phyloP scores from a whole-genome alignment of 495 filamentous ascomycete species.

The Xylaria nigripes region DNA sequence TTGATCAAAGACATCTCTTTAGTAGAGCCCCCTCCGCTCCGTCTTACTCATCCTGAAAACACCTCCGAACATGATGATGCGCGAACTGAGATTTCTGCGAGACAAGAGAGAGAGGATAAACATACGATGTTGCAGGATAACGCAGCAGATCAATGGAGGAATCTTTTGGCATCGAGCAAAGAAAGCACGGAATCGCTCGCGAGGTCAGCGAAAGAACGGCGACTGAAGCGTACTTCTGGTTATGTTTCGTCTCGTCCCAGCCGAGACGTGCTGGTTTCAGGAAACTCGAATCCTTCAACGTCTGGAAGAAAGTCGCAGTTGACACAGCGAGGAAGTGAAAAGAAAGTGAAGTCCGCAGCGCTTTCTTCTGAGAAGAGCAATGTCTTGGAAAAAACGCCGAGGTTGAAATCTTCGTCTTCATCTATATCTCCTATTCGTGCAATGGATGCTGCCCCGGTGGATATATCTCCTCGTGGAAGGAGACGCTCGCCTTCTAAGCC shows the following conservation, averaged over 20 bases:
- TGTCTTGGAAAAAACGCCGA: background rate
- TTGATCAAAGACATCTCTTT: background rate
- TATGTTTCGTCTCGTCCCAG: conserved; percentile 5
- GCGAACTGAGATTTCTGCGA: background rate
- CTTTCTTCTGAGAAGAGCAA: conserved; percentile 4
- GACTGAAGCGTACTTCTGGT: conserved; percentile 15
- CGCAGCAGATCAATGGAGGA: conserved; percentile 13
- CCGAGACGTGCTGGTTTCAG: conserved; percentile 4
- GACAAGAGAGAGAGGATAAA: background rate
- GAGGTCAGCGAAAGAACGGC: conserved; percentile 19
- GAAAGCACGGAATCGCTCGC: conserved; percentile 20
- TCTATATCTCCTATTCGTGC: background rate
- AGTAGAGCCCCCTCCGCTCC: background rate
- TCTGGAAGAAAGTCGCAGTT: conserved; percentile 11
- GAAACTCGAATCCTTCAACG: background rate
- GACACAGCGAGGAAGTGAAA: background rate
- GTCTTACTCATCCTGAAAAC: background rate
- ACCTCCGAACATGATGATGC: background rate
- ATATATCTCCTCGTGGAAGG: background rate
- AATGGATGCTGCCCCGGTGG: background rate
- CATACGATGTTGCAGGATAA: conserved; percentile 8
- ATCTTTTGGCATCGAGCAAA: conserved; percentile 12
- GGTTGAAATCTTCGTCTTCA: background rate
- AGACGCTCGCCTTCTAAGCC: conserved; percentile 16
- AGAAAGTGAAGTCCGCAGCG: background rate